Percentiles rank a stretch among this genome's conserved stretches.
These are phyloP conservation scores for Adansonia rubrostipa DNA, from an alignment of 441 rosid species.

Conservation along the genomic window DNA sequence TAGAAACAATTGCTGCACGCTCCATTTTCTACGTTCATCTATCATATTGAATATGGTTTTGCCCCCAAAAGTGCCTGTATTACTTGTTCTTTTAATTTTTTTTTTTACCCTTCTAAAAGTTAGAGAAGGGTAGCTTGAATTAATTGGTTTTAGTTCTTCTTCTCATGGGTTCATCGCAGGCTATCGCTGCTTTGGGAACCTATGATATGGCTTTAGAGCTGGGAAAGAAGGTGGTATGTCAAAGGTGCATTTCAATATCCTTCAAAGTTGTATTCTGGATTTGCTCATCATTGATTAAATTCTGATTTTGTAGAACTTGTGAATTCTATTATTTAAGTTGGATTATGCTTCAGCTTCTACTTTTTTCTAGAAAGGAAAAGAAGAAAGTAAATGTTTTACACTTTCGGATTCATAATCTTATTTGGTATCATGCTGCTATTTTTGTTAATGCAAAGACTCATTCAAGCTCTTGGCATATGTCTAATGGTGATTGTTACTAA, in stretches of 20 bases:
- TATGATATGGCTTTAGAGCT: constrained; percentile 85
- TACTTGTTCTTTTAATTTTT: background rate
- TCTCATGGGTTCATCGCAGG: constrained; percentile 47
- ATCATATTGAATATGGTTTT: background rate
- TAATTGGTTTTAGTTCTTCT: constrained; percentile 8
- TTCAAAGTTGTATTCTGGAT: constrained; percentile 13
- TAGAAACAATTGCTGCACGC: background rate
- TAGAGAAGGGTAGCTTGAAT: background rate
- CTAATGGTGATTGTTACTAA: background rate
- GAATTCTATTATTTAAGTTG: background rate
- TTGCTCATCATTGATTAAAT: background rate
- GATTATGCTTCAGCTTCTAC: background rate
- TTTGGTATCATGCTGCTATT: background rate
- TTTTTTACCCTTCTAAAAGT: background rate
- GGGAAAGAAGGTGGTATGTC: constrained; percentile 91
- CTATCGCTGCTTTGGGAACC: constrained; percentile 84
- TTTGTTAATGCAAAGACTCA: background rate
- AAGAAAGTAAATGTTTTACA: background rate
- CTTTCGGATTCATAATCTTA: background rate
- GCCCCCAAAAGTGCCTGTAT: background rate
- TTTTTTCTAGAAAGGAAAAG: background rate
- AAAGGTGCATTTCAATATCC: constrained; percentile 54
- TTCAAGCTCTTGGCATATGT: background rate
- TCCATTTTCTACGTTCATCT: background rate
- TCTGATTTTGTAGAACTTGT: background rate